These are phyloP conservation scores for Lactarius evosmus DNA, from an alignment of 768 basidiomycete species.

Conservation along the genomic window DNA sequence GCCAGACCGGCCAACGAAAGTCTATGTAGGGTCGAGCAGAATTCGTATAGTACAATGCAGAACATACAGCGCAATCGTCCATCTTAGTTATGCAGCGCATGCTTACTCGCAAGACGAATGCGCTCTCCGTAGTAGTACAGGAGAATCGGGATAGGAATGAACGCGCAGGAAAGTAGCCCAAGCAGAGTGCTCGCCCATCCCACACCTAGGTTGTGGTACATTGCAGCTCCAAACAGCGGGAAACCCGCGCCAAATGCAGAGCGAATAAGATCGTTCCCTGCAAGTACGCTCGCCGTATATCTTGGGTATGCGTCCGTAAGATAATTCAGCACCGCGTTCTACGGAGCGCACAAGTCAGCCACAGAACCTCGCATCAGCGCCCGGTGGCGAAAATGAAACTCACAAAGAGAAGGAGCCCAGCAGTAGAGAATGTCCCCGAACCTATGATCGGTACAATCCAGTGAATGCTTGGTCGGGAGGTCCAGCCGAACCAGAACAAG, in stretches of 20 bases:
- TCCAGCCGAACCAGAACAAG: conserved; percentile 38
- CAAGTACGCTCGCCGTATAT: conserved; percentile 36
- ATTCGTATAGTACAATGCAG: background rate
- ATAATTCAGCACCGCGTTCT: conserved; percentile 33
- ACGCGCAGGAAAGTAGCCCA: conserved; percentile 30
- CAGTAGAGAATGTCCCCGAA: conserved; percentile 33
- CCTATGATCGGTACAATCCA: conserved; percentile 39
- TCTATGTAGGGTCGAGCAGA: background rate
- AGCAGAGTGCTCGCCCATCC: conserved; percentile 33
- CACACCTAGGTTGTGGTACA: conserved; percentile 31
- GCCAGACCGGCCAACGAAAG: background rate
- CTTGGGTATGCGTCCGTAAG: conserved; percentile 35
- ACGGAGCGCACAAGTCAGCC: background rate
- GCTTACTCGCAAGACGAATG: conserved; percentile 25
- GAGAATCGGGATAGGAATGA: conserved; percentile 31
- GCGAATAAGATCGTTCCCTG: conserved; percentile 37
- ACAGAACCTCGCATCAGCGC: background rate
- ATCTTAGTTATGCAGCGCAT: conserved; percentile 25
- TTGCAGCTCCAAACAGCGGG: conserved; percentile 28
- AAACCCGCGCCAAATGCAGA: conserved; percentile 28
- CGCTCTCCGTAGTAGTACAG: conserved; percentile 25
- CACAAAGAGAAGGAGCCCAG: conserved; percentile 35
- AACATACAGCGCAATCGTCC: background rate
- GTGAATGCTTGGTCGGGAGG: conserved; percentile 32
- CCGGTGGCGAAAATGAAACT: conserved; percentile 29